phyloP scores from a whole-genome alignment of 495 filamentous ascomycete genomes.

The Lineolata rhizophorae region DNA sequence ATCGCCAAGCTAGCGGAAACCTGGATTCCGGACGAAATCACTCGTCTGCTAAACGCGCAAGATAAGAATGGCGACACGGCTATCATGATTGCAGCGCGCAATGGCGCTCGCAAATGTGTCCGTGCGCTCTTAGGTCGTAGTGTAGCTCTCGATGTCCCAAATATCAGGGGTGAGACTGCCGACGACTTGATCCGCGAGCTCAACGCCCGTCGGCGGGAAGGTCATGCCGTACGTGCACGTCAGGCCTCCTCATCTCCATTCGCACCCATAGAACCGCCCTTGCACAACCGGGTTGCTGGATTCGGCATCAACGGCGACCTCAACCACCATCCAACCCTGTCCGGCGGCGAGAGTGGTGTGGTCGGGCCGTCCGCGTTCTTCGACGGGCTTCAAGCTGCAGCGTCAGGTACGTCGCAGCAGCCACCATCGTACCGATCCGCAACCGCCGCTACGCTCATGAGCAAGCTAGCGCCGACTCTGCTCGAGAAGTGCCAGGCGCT shows the following conservation, averaged over 20 bases:
- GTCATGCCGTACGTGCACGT: conserved; percentile 21
- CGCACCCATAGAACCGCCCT: conserved; percentile 26
- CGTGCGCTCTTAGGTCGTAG: conserved; percentile 45
- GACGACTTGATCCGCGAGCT: conserved; percentile 40
- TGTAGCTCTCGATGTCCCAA: conserved; percentile 57
- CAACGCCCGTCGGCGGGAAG: conserved; percentile 24
- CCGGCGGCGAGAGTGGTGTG: conserved; percentile 3
- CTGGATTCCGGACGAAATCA: conserved; percentile 42
- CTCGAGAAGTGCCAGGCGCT: conserved; percentile 34
- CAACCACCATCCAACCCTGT: no score
- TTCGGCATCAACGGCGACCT: conserved; percentile 8
- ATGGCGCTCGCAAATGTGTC: conserved; percentile 52
- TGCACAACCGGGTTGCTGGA: no score
- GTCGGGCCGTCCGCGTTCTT: conserved; percentile 4
- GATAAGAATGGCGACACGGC: conserved; percentile 79
- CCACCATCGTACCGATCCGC: conserved; percentile 26
- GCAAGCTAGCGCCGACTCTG: conserved; percentile 31
- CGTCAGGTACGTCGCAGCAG: conserved; percentile 16
- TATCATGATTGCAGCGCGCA: conserved; percentile 63
- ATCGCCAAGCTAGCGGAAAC: conserved; percentile 59
- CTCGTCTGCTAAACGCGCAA: conserved; percentile 43
- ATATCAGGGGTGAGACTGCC: conserved; percentile 56
- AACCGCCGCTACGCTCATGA: conserved; percentile 34
- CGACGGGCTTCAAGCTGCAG: no score
- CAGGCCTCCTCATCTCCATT: conserved; percentile 41